Base-by-base conservation (phyloP, 2,329 filamentous ascomycete genomes). In the Epichloe elymi region DNA sequence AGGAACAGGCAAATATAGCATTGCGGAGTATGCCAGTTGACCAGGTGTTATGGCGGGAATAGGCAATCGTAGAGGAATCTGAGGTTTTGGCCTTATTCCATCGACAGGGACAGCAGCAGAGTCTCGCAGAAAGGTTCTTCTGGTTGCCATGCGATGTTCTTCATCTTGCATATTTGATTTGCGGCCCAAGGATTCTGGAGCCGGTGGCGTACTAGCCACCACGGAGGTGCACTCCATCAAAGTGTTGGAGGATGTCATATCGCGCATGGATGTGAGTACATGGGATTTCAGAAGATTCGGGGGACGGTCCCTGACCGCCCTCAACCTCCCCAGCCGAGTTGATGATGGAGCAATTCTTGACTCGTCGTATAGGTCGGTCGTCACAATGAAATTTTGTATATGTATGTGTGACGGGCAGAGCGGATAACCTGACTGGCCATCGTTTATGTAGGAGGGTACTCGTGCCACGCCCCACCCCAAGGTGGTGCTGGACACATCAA, bases 1-100 rank as follows among this genome's bases (percentile, higher is more conserved):
- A 0, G 86, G 86, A 45, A 87, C 79, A 0, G 86, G 86, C 5
- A 90, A 71, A 60, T 86, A 88, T 60, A 86, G 83, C 66, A 90
- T 69, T 5, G 84, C 80, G 1, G 81, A 77, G 53, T 86, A 80
- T 20, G 83, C 81, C 39, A 82, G 66, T 58, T 80, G 75, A 1
- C 70, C 73, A 0, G 74, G 70, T 0, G 72, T 74, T 46, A 74
- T 69, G 49, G 64, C 64, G 0, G 74, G 73, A 65, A 78, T 74
- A 5, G 68, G 26, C 56, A 72, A 58, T 19, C 67, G 65, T 36
- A 68, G 65, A 15, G 67, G 66, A 42, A 65, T 69, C 45, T 65
- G 66, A 7, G 67, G 67, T 6, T 63, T 58, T 14, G 67, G 67
- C n/a, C 67, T 61, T 33, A 56, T 59, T 26, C 54, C 55, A 19